A percentile compares a stretch with the other conserved stretches of the same genome.
Evolutionary conservation across 2,329 filamentous ascomycete species (phyloP).

Genomic region (Juglanconis sp.): DNA sequence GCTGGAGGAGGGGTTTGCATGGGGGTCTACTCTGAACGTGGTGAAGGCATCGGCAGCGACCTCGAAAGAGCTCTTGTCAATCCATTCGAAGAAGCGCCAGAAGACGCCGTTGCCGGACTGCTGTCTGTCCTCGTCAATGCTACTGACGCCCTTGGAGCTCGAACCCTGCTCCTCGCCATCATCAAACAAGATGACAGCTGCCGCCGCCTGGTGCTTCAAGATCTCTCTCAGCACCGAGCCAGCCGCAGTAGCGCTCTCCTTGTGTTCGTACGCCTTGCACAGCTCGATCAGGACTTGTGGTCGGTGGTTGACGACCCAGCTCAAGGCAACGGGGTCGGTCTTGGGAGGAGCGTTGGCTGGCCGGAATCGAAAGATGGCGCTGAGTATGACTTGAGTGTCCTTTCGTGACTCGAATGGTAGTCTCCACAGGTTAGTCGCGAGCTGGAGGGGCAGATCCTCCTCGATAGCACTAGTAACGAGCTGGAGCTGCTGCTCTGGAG

Average conservation of each 20-base stretch:
- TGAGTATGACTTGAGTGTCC: slow-evolving; percentile 93
- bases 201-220: slow-evolving; percentile 83
- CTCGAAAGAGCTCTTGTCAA: slow-evolving; percentile 94
- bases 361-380: slow-evolving; percentile 88
- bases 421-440: slow-evolving; percentile 77
- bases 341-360: slow-evolving; percentile 64
- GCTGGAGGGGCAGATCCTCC: slow-evolving; percentile 81
- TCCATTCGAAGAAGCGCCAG: slow-evolving; percentile 97
- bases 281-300: slow-evolving; percentile 85
- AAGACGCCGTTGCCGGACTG: slow-evolving; percentile 84
- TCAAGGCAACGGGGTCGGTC: slow-evolving; percentile 77
- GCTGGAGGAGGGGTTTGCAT: background rate
- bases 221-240: slow-evolving; percentile 87
- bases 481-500: slow-evolving; percentile 82
- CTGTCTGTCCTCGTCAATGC: slow-evolving; percentile 71
- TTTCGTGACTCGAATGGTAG: slow-evolving; percentile 95
- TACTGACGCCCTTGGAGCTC: slow-evolving; percentile 70
- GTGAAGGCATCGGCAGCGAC: slow-evolving; percentile 97
- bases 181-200: slow-evolving; percentile 89
- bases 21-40: slow-evolving; percentile 74
- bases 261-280: slow-evolving; percentile 84
- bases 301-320: slow-evolving; percentile 81
- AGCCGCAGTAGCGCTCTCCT: slow-evolving; percentile 87
- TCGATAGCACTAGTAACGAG: slow-evolving; percentile 81
- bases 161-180: slow-evolving; percentile 71